Base-by-base conservation (phyloP, 495 filamentous ascomycete species). In the Cercophora newfieldiana region DNA sequence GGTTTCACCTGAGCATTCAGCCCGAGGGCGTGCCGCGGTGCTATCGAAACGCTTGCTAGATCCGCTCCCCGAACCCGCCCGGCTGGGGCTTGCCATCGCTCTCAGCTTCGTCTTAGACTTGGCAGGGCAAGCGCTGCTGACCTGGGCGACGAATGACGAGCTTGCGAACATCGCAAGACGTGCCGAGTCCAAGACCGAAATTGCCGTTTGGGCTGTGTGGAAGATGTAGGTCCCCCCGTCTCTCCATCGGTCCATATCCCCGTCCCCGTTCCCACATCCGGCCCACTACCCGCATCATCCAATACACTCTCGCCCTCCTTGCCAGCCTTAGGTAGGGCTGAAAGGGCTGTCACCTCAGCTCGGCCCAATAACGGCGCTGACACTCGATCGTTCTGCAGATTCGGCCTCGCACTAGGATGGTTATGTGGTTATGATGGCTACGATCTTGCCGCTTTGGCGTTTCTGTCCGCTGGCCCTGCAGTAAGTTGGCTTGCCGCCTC, bases 391-490 rank as follows among this genome's bases (percentile, higher is more conserved):
- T 50, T 50, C 65, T 61, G 49, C 68, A 85, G 88, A 63, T 80
- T 88, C 33, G 87, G 91, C 74, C 81, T 96, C 55, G 88, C 81
- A 24, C 67, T 91, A 19, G 87, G 84, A 31, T 96, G 91, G 92
- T 83, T 80, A 66, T 78, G 87, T 37, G 81, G 86, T 55, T 92
- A 86, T 72, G 92, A 94, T 74, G 83, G 85, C 70, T 83, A 89
- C 70, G 93, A 96, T 79, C 77, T 91, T 63, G 83, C 84, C 29
- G 81, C 86, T 21, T 81, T 93, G 70, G 85, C 86, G 25, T 77
- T 91, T 61, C 77, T 96, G 5, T 87, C 89, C 25, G 87, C 91
- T 75, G 81, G 89, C 12, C 93, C 93, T 31, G 85, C 83, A 58
- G 84, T 86, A 75, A 78, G 83, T 76, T 59, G 16, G 24, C 24